Conservation (phyloP, 371 early-diverging fungal genomes). For the Mortierella sp. region DNA sequence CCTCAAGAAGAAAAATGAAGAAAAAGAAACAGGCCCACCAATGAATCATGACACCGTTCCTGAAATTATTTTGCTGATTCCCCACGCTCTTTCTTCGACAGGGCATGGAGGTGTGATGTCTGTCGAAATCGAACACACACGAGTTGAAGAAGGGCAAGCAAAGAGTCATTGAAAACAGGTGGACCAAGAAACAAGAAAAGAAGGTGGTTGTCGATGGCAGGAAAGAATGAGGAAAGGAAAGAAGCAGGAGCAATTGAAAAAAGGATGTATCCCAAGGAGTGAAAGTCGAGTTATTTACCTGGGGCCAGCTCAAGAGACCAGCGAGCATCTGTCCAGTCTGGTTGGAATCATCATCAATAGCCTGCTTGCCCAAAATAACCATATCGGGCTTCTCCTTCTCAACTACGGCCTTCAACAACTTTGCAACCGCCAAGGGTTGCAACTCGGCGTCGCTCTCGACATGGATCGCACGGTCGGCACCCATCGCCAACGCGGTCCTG, state of each 20-base stretch:
- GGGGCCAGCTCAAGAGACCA: conserved; percentile 95
- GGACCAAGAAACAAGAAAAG: background rate
- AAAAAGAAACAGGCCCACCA: conserved; percentile 3
- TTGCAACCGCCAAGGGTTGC: conserved; percentile 93
- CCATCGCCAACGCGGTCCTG: conserved; percentile 98
- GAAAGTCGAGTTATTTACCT: conserved; percentile 67
- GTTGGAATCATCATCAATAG: conserved; percentile 97
- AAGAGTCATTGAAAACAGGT: background rate
- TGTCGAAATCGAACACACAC: conserved; percentile 11
- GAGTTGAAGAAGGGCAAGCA: background rate
- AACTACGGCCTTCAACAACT: conserved; percentile 88
- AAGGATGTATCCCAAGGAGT: background rate
- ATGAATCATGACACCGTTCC: conserved; percentile 33
- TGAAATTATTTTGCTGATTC: conserved; percentile 21
- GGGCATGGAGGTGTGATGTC: background rate
- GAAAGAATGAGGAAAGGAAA: background rate
- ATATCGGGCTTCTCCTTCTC: conserved; percentile 95
- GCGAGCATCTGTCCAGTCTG: conserved; percentile 99
- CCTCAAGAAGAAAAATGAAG: background rate
- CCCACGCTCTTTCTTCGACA: background rate
- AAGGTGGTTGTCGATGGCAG: background rate
- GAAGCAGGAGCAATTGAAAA: background rate
- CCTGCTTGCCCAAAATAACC: conserved; percentile 98
- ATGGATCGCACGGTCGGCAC: conserved; percentile 97
- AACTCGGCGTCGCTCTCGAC: conserved; percentile 89